These are phyloP conservation scores for Diutina catenulata DNA, from an alignment of 1,139 yeast genomes.

Conservation along the genomic window DNA sequence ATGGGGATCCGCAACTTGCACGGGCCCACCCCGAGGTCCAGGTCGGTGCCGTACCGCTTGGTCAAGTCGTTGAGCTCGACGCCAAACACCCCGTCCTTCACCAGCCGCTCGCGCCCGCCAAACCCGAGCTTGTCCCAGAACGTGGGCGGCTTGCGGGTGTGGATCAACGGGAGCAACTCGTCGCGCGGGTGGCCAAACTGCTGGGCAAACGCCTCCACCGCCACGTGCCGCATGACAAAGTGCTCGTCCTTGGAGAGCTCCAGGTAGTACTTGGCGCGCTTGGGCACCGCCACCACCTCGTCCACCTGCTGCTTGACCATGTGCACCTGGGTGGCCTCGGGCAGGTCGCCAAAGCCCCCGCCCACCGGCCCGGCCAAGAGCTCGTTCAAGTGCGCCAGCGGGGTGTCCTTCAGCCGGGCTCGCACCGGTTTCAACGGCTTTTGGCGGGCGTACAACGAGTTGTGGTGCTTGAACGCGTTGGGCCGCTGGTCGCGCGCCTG, in stretches of 20 bases:
- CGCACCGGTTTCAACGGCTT: slow-evolving; percentile 17
- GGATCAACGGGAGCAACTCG: slow-evolving; percentile 44
- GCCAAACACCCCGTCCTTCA: slow-evolving; percentile 55
- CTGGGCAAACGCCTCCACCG: slow-evolving; percentile 46
- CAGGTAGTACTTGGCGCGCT: slow-evolving; percentile 44
- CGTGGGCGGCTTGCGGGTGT: slow-evolving; percentile 41
- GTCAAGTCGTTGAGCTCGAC: slow-evolving; percentile 62
- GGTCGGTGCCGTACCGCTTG: slow-evolving; percentile 70
- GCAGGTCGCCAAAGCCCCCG: slow-evolving; percentile 3
- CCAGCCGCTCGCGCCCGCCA: slow-evolving; percentile 19
- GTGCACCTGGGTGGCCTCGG: neutral
- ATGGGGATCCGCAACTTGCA: slow-evolving; percentile 72
- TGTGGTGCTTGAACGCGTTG: slow-evolving; percentile 68
- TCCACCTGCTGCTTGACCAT: slow-evolving; percentile 6
- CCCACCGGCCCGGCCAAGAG: too few species aligned
- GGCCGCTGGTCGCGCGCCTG: slow-evolving; percentile 91
- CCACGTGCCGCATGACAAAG: slow-evolving; percentile 52
- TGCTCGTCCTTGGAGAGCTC: slow-evolving; percentile 56
- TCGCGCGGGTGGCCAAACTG: slow-evolving; percentile 27
- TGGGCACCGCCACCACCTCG: neutral
- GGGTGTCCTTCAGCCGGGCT: slow-evolving; percentile 7
- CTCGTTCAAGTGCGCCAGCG: slow-evolving; percentile 9
- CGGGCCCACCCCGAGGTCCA: slow-evolving; percentile 83
- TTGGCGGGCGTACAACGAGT: slow-evolving; percentile 28
- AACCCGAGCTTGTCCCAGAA: slow-evolving; percentile 68